Evolutionary conservation across 2,329 filamentous ascomycete genomes (phyloP).

Genomic region (Pyricularia grisea): DNA sequence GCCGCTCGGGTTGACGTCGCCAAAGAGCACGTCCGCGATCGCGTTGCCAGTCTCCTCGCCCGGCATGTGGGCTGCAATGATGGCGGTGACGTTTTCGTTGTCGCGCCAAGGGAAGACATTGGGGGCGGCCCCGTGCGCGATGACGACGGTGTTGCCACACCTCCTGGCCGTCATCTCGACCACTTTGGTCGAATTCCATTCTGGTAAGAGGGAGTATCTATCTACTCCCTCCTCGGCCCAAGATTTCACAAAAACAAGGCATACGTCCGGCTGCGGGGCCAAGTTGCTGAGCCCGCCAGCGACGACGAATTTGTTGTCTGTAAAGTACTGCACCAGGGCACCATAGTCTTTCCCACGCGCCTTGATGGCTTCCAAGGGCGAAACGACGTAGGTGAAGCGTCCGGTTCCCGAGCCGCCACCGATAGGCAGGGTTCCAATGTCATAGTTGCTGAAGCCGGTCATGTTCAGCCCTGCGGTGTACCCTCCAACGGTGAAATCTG

Average conservation of each 20-base stretch:
- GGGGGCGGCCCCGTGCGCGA: constrained; percentile 53
- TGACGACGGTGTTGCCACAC: constrained; percentile 41
- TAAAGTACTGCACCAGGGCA: constrained; percentile 40
- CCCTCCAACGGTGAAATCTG: constrained; percentile 56
- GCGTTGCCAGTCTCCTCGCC: constrained; percentile 53
- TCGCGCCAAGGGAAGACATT: constrained; percentile 46
- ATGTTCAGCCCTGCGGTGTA: constrained; percentile 24
- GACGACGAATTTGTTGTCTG: constrained; percentile 14
- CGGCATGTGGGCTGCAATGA: constrained; percentile 49
- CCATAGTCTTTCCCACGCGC: constrained; percentile 40
- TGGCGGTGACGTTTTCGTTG: constrained; percentile 50
- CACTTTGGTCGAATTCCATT: constrained; percentile 43
- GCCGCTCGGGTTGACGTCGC: constrained; percentile 48
- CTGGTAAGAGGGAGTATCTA: constrained; percentile 56
- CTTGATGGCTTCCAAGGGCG: constrained; percentile 47
- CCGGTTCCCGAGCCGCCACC: constrained; percentile 51
- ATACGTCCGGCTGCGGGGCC: not conserved
- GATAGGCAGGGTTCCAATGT: constrained; percentile 45
- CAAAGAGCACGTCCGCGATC: constrained; percentile 52
- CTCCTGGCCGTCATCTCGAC: constrained; percentile 36
- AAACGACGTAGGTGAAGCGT: constrained; percentile 28
- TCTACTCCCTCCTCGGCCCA: constrained; percentile 62
- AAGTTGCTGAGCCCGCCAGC: not conserved
- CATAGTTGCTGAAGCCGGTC: constrained; percentile 46
- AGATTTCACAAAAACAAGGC: not conserved